phyloP scores from a whole-genome alignment of 352 stramenopile species.

The Globisporangium middletonii region DNA sequence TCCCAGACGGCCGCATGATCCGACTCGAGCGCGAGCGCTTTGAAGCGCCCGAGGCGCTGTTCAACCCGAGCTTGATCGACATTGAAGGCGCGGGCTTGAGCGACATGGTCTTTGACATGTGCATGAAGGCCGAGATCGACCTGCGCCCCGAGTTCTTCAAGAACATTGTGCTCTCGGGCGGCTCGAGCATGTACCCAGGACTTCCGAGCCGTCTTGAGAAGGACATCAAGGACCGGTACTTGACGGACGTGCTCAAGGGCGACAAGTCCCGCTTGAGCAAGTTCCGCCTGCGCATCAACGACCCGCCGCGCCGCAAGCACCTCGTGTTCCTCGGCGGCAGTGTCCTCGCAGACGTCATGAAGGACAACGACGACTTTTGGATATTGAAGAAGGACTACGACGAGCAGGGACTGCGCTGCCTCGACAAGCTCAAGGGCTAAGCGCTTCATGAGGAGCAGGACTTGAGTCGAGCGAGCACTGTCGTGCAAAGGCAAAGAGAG shows the following conservation, averaged over 20 bases:
- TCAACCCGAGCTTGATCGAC: constrained; percentile 95
- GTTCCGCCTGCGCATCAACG: constrained; percentile 94
- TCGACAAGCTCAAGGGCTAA: constrained; percentile 70
- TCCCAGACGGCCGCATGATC: constrained; percentile 97
- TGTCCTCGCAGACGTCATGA: constrained; percentile 93
- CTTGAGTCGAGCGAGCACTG: no score
- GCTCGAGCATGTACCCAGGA: constrained; percentile 95
- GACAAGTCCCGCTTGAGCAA: constrained; percentile 88
- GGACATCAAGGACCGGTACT: constrained; percentile 84
- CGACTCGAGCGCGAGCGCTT: constrained; percentile 94
- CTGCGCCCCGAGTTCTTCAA: constrained; percentile 96
- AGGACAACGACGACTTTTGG: constrained; percentile 93
- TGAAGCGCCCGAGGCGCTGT: constrained; percentile 94
- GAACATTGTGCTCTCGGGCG: constrained; percentile 94
- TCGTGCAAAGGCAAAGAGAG: no score
- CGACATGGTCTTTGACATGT: constrained; percentile 98
- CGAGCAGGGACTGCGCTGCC: constrained; percentile 86
- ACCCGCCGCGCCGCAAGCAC: constrained; percentile 94
- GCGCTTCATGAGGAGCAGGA: background rate
- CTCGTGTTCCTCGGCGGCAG: constrained; percentile 93
- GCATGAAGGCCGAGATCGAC: constrained; percentile 95
- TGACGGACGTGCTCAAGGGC: constrained; percentile 83
- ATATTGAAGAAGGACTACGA: constrained; percentile 93
- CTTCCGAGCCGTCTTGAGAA: constrained; percentile 91
- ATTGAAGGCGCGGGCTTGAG: constrained; percentile 94